A percentile compares a stretch with the other conserved stretches of the same genome.
Evolutionary conservation across 768 basidiomycete species (phyloP).

Genomic region (Suillus tomentosus): DNA sequence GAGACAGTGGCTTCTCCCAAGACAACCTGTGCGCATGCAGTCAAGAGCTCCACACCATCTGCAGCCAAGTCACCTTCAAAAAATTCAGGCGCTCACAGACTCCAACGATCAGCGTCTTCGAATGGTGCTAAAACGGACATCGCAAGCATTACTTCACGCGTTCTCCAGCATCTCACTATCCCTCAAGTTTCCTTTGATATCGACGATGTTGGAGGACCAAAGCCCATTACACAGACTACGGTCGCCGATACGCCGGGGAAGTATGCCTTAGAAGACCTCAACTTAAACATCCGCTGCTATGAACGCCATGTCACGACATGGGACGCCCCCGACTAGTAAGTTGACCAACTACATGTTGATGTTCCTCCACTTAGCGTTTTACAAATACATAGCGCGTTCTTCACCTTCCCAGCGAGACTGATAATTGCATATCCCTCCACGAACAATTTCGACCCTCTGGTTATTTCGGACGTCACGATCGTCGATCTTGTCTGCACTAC

Average conservation of each 20-base stretch:
- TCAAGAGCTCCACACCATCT: neutral
- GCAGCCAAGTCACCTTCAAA: neutral
- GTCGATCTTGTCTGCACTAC: constrained; percentile 25
- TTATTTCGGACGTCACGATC: constrained; percentile 14
- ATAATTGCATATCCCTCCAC: constrained; percentile 22
- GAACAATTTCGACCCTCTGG: constrained; percentile 13
- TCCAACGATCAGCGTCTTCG: neutral
- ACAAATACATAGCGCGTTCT: constrained; percentile 5
- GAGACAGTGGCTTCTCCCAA: neutral
- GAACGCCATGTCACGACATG: constrained; percentile 26
- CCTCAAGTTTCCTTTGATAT: neutral
- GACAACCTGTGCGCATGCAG: neutral
- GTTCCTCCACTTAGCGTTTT: neutral
- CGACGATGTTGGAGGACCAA: neutral
- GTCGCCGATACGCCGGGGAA: too few relatives aligned
- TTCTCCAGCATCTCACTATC: neutral
- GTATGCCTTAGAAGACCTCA: constrained; percentile 16
- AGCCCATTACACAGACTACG: neutral
- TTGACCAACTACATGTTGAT: neutral
- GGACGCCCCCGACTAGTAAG: constrained; percentile 26
- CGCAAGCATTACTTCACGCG: neutral
- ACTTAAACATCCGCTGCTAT: constrained; percentile 15
- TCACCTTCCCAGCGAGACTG: constrained; percentile 27
- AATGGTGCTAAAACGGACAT: neutral
- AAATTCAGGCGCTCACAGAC: neutral